A percentile compares a stretch with the other conserved stretches of the same genome.
These are phyloP conservation scores for Penicillium cosmopolitanum DNA, from an alignment of 495 filamentous ascomycete genomes.

Conservation along the genomic window DNA sequence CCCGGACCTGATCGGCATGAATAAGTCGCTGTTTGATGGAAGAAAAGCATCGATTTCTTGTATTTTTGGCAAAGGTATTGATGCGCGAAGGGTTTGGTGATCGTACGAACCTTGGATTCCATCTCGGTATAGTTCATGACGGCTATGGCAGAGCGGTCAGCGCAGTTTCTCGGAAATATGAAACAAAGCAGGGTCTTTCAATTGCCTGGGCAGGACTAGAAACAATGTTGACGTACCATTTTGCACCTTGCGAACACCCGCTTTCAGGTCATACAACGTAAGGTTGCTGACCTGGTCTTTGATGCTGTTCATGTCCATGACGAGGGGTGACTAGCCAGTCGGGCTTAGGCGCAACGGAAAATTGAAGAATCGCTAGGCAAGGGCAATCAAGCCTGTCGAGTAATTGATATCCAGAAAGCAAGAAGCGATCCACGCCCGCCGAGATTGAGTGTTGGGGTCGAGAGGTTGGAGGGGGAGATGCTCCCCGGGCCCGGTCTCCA, in stretches of 20 bases:
- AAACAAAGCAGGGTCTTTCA: constrained; percentile 19
- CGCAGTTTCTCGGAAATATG: constrained; percentile 8
- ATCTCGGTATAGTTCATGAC: constrained; percentile 99
- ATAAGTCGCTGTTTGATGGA: constrained; percentile 7
- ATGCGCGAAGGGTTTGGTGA: constrained; percentile 16
- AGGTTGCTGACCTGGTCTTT: constrained; percentile 92
- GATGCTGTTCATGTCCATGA: constrained; percentile 85
- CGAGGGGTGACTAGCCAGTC: constrained; percentile 26
- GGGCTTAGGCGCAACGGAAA: constrained; percentile 18
- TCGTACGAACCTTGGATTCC: constrained; percentile 83
- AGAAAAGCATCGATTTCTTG: background rate
- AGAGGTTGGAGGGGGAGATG: constrained; percentile 23
- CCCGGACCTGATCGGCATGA: constrained; percentile 68
- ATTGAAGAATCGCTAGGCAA: constrained; percentile 1
- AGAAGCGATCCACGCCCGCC: constrained; percentile 24
- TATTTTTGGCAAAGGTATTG: constrained; percentile 2
- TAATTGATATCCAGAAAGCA: constrained; percentile 19
- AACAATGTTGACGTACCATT: constrained; percentile 71
- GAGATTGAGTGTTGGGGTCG: constrained; percentile 18
- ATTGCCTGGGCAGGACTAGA: background rate
- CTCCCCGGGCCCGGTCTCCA: constrained; percentile 27
- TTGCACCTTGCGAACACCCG: constrained; percentile 94
- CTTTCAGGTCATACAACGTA: constrained; percentile 96
- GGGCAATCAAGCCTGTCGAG: constrained; percentile 7
- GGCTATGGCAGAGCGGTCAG: constrained; percentile 55